Evolutionary conservation across 305 asterid species (phyloP).

Genomic region (Vinca major): DNA sequence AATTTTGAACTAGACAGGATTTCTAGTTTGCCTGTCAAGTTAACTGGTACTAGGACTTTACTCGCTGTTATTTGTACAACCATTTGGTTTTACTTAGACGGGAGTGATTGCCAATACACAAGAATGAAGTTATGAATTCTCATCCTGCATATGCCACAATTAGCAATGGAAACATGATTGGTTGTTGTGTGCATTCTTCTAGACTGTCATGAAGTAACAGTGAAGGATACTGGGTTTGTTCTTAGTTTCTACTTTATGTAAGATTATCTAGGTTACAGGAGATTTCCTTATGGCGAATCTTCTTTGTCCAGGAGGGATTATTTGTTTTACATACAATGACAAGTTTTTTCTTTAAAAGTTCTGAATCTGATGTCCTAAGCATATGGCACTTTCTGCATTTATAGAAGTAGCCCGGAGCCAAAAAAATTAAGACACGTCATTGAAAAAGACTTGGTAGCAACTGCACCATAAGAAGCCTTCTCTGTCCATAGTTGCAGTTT

Average conservation of each 20-base stretch:
- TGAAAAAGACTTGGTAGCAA: neutral
- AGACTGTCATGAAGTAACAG: too few species aligned
- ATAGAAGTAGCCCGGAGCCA: too few species aligned
- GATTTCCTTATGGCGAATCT: neutral
- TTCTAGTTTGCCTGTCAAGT: conserved; percentile 6
- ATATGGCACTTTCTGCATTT: neutral
- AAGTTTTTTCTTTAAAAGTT: neutral
- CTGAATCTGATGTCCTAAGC: too few species aligned
- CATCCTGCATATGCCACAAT: too few species aligned
- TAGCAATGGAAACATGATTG: too few species aligned
- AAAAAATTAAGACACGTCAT: neutral
- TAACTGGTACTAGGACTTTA: neutral
- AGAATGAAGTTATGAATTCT: too few species aligned
- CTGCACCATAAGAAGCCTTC: neutral
- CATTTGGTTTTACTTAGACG: neutral
- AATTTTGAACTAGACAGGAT: conserved; percentile 12
- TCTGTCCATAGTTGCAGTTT: neutral
- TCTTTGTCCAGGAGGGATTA: neutral
- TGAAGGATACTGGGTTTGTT: too few species aligned
- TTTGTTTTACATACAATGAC: neutral
- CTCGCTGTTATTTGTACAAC: neutral
- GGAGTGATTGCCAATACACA: neutral
- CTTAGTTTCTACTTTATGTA: too few species aligned
- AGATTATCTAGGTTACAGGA: too few species aligned
- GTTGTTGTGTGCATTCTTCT: too few species aligned